These are phyloP conservation scores for Cytospora leucostoma DNA, from an alignment of 2,329 filamentous ascomycete genomes.

Conservation along the genomic window DNA sequence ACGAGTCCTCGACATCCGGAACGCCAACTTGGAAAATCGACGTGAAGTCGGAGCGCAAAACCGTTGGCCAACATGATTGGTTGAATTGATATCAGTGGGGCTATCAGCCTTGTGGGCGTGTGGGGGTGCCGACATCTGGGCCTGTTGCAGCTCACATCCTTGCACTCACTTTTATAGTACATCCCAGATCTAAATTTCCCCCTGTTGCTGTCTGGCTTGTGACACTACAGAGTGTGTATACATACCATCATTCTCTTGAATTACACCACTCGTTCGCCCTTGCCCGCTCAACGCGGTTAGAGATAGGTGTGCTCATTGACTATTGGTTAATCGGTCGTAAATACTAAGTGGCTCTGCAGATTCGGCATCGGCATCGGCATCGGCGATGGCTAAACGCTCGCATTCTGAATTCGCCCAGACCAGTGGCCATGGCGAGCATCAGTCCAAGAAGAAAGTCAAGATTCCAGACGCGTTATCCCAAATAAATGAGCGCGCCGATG, in stretches of 20 bases:
- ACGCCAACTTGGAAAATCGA: constrained; percentile 4
- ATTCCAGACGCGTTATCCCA: constrained; percentile 33
- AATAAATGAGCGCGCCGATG: constrained; percentile 41
- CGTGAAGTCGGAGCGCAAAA: constrained; percentile 25
- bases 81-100: constrained; percentile 29
- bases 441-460: constrained; percentile 30
- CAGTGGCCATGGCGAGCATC: constrained; percentile 4
- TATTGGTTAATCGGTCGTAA: not conserved
- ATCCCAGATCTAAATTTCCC: too few relatives aligned
- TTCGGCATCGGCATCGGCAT: not conserved
- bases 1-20: constrained; percentile 6
- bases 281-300: not conserved
- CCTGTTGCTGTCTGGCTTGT: not conserved
- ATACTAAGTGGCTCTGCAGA: not conserved
- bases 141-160: not conserved
- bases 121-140: not conserved
- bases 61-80: constrained; percentile 24
- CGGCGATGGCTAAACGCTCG: constrained; percentile 44
- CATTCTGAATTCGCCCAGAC: constrained; percentile 28
- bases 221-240: not conserved
- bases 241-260: not conserved
- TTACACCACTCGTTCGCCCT: not conserved
- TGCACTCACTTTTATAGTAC: not conserved
- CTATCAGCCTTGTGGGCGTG: constrained; percentile 21
- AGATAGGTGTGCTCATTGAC: not conserved